These are phyloP conservation scores for Lachancea mirantina DNA, from an alignment of 805 yeast species.

Conservation along the genomic window DNA sequence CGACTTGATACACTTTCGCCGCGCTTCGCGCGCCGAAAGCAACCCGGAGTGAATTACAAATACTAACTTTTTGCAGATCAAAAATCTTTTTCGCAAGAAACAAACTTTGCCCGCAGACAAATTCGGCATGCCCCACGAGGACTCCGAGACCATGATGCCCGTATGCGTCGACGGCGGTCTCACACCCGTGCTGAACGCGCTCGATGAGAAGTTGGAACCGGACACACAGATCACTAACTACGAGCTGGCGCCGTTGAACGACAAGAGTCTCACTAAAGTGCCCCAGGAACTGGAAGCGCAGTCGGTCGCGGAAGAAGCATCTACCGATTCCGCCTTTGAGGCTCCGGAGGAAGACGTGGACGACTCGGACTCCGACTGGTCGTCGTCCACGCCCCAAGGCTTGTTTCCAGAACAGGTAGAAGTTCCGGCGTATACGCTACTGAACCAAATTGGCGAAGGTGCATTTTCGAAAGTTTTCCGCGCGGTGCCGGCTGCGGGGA, in stretches of 20 bases:
- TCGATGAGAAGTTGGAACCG: conserved; percentile 5
- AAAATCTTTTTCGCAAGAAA: conserved; percentile 16
- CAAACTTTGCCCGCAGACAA: conserved; percentile 11
- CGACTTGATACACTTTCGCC: too few relatives aligned
- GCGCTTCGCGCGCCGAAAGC: too few relatives aligned
- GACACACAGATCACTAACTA: conserved; percentile 1
- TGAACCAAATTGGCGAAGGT: conserved; percentile 66
- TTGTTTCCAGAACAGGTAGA: conserved; percentile 32
- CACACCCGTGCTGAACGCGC: conserved; percentile 5
- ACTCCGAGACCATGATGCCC: conserved; percentile 1
- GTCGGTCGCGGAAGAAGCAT: background rate
- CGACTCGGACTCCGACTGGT: conserved; percentile 7
- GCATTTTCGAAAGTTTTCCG: conserved; percentile 72
- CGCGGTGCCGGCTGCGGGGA: conserved; percentile 34
- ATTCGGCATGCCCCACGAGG: background rate
- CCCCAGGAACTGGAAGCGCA: background rate
- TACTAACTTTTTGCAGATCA: conserved; percentile 12
- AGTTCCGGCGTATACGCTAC: conserved; percentile 33
- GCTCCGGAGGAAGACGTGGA: conserved; percentile 10
- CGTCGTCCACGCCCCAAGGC: conserved; percentile 16
- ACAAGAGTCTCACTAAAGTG: too few relatives aligned
- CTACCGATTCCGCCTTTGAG: conserved; percentile 1
- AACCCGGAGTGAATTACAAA: too few relatives aligned
- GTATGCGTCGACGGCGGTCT: conserved; percentile 1
- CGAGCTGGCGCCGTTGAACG: background rate